Base-by-base conservation (phyloP, 2,329 filamentous ascomycete species). In the Sporothrix humicola region DNA sequence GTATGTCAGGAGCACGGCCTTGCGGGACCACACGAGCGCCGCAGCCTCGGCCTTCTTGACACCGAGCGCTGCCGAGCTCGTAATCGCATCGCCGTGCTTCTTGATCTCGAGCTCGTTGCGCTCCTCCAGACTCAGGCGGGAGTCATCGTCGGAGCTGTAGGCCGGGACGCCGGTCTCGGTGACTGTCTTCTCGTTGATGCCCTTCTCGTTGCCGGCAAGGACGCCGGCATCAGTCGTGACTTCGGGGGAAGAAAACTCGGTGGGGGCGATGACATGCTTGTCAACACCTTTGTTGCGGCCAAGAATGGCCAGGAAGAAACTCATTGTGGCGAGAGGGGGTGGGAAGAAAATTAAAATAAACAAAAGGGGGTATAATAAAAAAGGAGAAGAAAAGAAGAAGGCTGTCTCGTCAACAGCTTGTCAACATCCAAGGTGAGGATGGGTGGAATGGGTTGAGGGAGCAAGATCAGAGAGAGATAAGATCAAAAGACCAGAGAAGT, bases 11-110 rank as follows among this genome's bases (percentile, higher is more conserved):
- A 83, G 81, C 15, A 87, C 79, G 69, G 84, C 79, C 46, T 76
- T 76, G 61, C 74, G 82, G 0, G 81, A 79, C 84, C 84, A 85
- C 50, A 84, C 83, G 59, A 82, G 83, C 42, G 85, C 83, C 9
- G 83, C 82, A 15, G 85, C 85, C 77, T 86, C 83, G n/a, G 86
- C 82, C 70, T 83, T 83, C 73, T 83, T 82, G 20, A 87, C 84
- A 79, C 85, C 85, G 9, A 80, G 79, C 77, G 86, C 84, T 9
- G 80, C 80, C 68, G 79, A 74, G 10, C 20, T 8, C 12, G 76
- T 77, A 5, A 77, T 44, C 12, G 46, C 3, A 58, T 73, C 13
- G 70, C 66, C 74, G 65, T 77, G 15, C 26, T 31, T 17, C 15
- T 66, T 2, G 44, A 77, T 59, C 69, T 77, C 76, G 23, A 70